Evolutionary conservation across 108 stramenopile species (phyloP).

Genomic region (Cyclotella atomus): DNA sequence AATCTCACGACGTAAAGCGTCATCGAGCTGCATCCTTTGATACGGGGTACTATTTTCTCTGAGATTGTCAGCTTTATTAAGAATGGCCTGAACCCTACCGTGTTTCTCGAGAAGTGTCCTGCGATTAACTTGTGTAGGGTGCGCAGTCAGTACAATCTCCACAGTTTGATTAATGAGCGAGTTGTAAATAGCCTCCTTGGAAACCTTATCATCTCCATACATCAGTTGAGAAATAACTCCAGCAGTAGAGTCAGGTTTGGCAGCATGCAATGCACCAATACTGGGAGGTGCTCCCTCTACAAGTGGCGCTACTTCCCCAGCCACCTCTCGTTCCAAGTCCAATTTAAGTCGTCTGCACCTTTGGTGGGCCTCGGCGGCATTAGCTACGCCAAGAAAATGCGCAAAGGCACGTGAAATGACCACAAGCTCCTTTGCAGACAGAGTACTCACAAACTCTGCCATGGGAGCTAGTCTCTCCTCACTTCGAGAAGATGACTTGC

Average conservation of each 20-base stretch:
- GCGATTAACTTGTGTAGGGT: constrained; percentile 98
- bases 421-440: constrained; percentile 68
- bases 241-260: constrained; percentile 56
- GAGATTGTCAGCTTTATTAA: constrained; percentile 69
- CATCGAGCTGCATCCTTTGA: constrained; percentile 59
- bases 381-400: constrained; percentile 85
- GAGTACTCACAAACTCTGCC: constrained; percentile 45
- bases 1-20: constrained; percentile 75
- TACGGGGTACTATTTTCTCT: constrained; percentile 53
- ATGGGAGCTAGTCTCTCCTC: constrained; percentile 56
- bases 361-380: constrained; percentile 87
- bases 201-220: constrained; percentile 43
- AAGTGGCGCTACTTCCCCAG: neutral
- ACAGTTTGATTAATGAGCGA: constrained; percentile 82
- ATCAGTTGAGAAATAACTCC: constrained; percentile 68
- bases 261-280: constrained; percentile 41
- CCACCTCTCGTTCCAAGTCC: constrained; percentile 32
- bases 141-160: constrained; percentile 96
- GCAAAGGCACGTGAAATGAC: constrained; percentile 75
- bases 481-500: constrained; percentile 45
- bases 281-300: constrained; percentile 17
- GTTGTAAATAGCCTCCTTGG: constrained; percentile 70
- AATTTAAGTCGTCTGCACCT: constrained; percentile 60
- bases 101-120: constrained; percentile 90
- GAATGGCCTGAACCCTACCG: constrained; percentile 64